These are phyloP conservation scores for Gillenia trifoliata DNA, from an alignment of 306 rosid species.

Conservation along the genomic window DNA sequence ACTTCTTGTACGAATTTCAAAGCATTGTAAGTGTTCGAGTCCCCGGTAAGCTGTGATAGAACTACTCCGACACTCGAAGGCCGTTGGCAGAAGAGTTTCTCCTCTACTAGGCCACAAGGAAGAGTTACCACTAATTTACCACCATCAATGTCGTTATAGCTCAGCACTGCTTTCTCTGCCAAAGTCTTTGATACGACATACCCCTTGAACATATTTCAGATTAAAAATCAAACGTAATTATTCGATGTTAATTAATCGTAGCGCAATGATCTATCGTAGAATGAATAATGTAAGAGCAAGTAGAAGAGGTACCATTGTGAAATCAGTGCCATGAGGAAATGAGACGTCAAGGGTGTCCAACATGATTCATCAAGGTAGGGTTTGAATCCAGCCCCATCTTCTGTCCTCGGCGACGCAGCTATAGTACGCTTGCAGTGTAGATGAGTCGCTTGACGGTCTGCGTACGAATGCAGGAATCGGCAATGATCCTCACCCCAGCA, in stretches of 20 bases:
- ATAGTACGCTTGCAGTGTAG: constrained; percentile 36
- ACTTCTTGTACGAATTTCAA: constrained; percentile 24
- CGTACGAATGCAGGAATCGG: constrained; percentile 21
- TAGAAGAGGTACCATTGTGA: constrained; percentile 1
- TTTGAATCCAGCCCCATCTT: constrained; percentile 28
- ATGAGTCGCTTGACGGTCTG: constrained; percentile 44
- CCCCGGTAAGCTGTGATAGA: constrained; percentile 23
- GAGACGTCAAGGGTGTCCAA: constrained; percentile 40
- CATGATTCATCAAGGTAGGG: constrained; percentile 45
- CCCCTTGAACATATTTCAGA: constrained; percentile 7
- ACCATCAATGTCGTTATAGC: constrained; percentile 15
- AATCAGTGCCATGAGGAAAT: not conserved
- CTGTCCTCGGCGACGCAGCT: constrained; percentile 31
- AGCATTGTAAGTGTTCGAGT: not conserved
- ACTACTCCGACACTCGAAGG: not conserved
- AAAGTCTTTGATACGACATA: constrained; percentile 39
- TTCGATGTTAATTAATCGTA: no score
- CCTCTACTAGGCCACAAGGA: constrained; percentile 43
- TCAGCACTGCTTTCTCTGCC: constrained; percentile 38
- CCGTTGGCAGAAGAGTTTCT: constrained; percentile 21
- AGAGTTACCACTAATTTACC: constrained; percentile 38
- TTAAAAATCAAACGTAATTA: not conserved
- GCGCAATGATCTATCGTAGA: no score
- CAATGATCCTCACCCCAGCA: constrained; percentile 28
- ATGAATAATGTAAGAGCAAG: not conserved